Percentiles rank a stretch among this genome's conserved stretches.
Evolutionary conservation across 1,284 basidiomycete genomes (phyloP).

Genomic region (Chondrostereum purpureum): DNA sequence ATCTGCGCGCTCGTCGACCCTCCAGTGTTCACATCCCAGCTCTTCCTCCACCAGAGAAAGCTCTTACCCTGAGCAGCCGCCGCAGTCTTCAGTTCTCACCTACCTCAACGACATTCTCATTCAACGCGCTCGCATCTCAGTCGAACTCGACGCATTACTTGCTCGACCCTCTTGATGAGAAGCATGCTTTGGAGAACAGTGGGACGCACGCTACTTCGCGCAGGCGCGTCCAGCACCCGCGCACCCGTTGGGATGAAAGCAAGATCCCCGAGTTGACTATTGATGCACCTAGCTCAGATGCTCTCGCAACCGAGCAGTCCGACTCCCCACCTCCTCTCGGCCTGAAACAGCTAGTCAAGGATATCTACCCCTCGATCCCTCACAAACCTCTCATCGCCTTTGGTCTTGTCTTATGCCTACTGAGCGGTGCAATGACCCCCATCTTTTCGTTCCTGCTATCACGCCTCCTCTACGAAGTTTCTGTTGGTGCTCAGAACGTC

Average conservation of each 20-base stretch:
- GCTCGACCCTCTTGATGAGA: slow-evolving; percentile 35
- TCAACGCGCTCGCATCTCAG: slow-evolving; percentile 16
- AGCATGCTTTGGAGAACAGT: slow-evolving; percentile 32
- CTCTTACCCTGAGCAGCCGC: slow-evolving; percentile 22
- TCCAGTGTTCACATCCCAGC: slow-evolving; percentile 26
- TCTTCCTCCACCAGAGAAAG: slow-evolving; percentile 15
- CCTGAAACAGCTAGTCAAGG: slow-evolving; percentile 46
- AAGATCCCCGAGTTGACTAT: slow-evolving; percentile 21
- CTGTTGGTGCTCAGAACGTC: slow-evolving; percentile 57
- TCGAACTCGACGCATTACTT: slow-evolving; percentile 24
- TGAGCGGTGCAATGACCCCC: slow-evolving; percentile 81
- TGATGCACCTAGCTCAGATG: slow-evolving; percentile 1
- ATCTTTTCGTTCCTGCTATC: slow-evolving; percentile 89
- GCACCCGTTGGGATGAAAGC: slow-evolving; percentile 22
- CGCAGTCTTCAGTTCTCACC: slow-evolving; percentile 62
- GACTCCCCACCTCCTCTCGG: slow-evolving; percentile 21
- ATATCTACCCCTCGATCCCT: slow-evolving; percentile 71
- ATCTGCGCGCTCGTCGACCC: slow-evolving; percentile 22
- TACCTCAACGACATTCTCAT: slow-evolving; percentile 37
- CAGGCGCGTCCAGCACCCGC: slow-evolving; percentile 15
- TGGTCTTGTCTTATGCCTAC: slow-evolving; percentile 61
- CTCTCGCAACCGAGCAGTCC: slow-evolving; percentile 30
- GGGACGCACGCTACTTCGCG: slow-evolving; percentile 26
- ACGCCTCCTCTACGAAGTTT: slow-evolving; percentile 74
- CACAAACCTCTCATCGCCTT: slow-evolving; percentile 63